Evolutionary conservation across 148 eudicot genomes (phyloP), one percentile per base, ranked within the genome.

Genomic region (Rhododendron griersonianum): DNA sequence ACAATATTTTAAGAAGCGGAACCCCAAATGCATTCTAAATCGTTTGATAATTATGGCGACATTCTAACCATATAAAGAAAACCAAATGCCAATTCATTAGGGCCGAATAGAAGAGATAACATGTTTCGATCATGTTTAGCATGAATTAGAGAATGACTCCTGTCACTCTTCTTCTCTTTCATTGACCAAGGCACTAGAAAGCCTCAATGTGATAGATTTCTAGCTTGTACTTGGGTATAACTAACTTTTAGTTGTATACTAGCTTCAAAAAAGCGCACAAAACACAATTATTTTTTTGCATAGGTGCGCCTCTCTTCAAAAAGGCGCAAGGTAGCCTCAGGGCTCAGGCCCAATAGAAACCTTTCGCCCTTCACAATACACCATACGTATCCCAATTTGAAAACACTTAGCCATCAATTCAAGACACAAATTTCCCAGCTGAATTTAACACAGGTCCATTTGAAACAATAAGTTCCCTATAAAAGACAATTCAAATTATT

Each of bases 401-500:
- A 59, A 59, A 59, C 73, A 59, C n/a, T 37, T 5, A 30, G 13
- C 28, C 84, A 81, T 59, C 28, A 59, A 33, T 3, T 35, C 28
- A 57, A 21, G 48, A 11, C 30, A 11, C 19, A 33, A 23, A 80
- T 11, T 50, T 79, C 50, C 33, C 11, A 21, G 28, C 33, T 2
- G 25, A 80, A 18, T 3, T 53, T 39, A 55, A n/a, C 69, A 81
- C 9, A 55, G 33, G 50, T 55, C 69, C 65, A 81, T 53, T 19
- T 11, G 53, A 16, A 48, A 48, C 55, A 53, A 13, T 25, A 57
- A 35, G 14, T 59, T 59, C 30, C 47, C 18, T 55, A 16, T 81
- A n/a, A 81, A 81, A 81, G 37, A 59, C 71, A 45, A 21, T 84
- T 75, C 81, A 84, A 44, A 84, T 84, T 84, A 84, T 75, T 84